Evolutionary conservation across 352 stramenopile species (phyloP), one percentile per base, ranked within the genome.

Genomic region (Phytophthora cryptogea): DNA sequence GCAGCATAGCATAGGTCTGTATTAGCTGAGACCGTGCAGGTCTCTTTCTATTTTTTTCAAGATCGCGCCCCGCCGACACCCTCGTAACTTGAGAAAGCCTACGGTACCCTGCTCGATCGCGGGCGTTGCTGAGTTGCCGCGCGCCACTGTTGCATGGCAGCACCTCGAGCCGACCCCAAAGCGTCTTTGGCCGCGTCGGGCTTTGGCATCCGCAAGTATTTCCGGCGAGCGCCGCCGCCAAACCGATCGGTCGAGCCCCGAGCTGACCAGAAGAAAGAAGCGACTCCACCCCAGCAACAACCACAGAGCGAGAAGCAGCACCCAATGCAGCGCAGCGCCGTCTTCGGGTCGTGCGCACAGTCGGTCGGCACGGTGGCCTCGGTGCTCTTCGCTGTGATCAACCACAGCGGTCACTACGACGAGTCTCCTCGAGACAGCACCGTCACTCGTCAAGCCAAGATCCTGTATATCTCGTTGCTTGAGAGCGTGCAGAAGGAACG

Each of bases 401-500:
- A 84, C 44, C 37, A 50, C 14, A 70, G 62, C 36, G 64, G 64
- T 5, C 40, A 60, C 30, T 87, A 72, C 46, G 55, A 68, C 8
- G 61, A 78, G 14, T 44, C 42, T 2, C 36, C 64, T 13, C 17
- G 54, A 1, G 71, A 87, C 54, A 74, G 23, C 36, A 57, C 28
- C 3, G 72, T 70, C 7, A 83, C 70, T 32, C 82, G 82, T 6
- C 54, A 75, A 35, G 75, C 73, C 48, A 91, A 91, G 54, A 59
- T 91, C 20, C 51, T 91, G 47, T 91, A 88, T 56, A 69, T 91
- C n/a, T 57, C 68, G 17, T 61, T 91, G 14, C 70, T 91, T 6
- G 79, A 89, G 52, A 78, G 65, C 16, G 77, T 80, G 20, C 82
- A 91, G 57, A 81, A 80, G 50, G 77, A 87, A 39, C 68, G 82